Evolutionary conservation across 2,329 filamentous ascomycete species (phyloP).

Genomic region (Amphichorda felina): DNA sequence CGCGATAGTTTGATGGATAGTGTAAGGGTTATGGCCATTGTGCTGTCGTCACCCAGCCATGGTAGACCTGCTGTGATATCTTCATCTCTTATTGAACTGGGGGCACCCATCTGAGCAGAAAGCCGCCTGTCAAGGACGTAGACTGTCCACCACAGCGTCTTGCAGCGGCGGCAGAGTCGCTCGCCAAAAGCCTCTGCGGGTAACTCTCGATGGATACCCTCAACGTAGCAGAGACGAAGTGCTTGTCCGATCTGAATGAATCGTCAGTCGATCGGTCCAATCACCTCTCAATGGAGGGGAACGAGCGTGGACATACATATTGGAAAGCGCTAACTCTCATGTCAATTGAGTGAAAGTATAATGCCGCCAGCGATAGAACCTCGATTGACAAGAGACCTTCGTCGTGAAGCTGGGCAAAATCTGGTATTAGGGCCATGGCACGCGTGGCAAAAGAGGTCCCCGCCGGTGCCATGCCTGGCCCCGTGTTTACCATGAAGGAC

Average conservation of each 20-base stretch:
- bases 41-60: not conserved
- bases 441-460: conserved; percentile 26
- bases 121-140: conserved; percentile 3
- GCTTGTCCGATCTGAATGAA: not conserved
- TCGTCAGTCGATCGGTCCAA: not conserved
- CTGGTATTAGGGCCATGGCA: conserved; percentile 24
- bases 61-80: conserved; percentile 2
- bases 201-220: not conserved
- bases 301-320: conserved; percentile 10
- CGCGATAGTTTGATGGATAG: conserved; percentile 2
- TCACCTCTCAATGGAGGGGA: too few relatives aligned
- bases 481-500: conserved; percentile 14
- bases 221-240: not conserved
- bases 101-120: not conserved
- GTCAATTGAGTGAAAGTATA: conserved; percentile 22
- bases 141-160: conserved; percentile 1
- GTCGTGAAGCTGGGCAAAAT: conserved; percentile 17
- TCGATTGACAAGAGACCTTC: conserved; percentile 18
- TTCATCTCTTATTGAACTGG: not conserved
- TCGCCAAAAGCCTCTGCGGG: not conserved
- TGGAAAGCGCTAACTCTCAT: conserved; percentile 21
- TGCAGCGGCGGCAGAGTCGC: not conserved
- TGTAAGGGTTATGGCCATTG: conserved; percentile 1
- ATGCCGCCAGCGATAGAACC: conserved; percentile 16
- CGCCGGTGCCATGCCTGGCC: conserved; percentile 14